phyloP scores from a whole-genome alignment of 2,329 filamentous ascomycete species.

The Fusarium cicatricum region DNA sequence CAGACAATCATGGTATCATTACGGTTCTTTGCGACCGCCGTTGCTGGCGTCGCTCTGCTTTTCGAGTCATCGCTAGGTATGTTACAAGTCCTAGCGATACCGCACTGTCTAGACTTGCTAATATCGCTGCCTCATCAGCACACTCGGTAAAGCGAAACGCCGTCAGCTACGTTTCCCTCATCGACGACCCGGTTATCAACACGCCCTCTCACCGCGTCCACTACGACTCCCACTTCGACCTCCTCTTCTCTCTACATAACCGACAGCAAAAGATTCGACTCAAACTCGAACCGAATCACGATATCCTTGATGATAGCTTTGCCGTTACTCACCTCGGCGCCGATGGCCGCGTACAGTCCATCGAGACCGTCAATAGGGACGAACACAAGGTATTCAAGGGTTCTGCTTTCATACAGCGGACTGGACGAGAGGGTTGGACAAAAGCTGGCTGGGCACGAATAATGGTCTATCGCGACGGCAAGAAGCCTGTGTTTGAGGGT shows the following conservation, averaged over 20 bases:
- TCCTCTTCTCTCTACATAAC: constrained; percentile 79
- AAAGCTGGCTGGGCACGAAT: constrained; percentile 89
- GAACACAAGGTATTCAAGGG: constrained; percentile 89
- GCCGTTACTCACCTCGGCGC: constrained; percentile 74
- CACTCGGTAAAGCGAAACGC: constrained; percentile 80
- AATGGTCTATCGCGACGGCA: constrained; percentile 78
- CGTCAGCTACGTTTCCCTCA: constrained; percentile 73
- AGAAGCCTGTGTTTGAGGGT: constrained; percentile 85
- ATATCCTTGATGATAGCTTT: constrained; percentile 82
- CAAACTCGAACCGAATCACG: constrained; percentile 86
- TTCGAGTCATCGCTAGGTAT: constrained; percentile 45
- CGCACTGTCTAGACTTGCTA: constrained; percentile 15
- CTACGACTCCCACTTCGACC: constrained; percentile 82
- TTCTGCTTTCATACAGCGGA: constrained; percentile 72
- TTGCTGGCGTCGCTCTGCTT: constrained; percentile 44
- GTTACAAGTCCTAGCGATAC: constrained; percentile 9
- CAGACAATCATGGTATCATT: constrained; percentile 46
- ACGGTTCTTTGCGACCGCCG: constrained; percentile 43
- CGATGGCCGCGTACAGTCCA: constrained; percentile 72
- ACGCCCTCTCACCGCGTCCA: constrained; percentile 82
- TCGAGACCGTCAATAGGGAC: constrained; percentile 75
- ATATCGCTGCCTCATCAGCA: constrained; percentile 53
- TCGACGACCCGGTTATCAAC: constrained; percentile 80
- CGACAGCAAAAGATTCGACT: constrained; percentile 77
- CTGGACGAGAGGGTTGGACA: constrained; percentile 72